phyloP scores from a whole-genome alignment of 768 basidiomycete species.

The Hygrocybe punicea region DNA sequence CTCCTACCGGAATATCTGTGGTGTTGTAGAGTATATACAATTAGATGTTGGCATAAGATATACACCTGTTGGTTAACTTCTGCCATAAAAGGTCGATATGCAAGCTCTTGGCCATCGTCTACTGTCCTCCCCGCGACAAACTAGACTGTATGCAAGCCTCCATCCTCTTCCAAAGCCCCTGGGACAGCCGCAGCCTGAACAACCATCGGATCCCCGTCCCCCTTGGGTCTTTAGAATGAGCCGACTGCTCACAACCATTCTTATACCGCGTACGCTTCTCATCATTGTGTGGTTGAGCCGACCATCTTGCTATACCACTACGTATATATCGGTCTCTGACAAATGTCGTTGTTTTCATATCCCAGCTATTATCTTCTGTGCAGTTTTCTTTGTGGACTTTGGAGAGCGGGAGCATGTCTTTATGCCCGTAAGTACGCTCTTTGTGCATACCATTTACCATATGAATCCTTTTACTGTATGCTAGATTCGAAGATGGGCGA shows the following conservation, averaged over 20 bases:
- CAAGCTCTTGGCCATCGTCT: not conserved
- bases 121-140: not conserved
- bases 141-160: not conserved
- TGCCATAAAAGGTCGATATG: no score
- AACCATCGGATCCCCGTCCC: slow-evolving; percentile 49
- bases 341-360: not conserved
- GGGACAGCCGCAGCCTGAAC: not conserved
- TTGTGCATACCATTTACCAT: not conserved
- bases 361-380: slow-evolving; percentile 54
- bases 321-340: not conserved
- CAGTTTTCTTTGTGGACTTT: slow-evolving; percentile 61
- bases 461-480: slow-evolving; percentile 1
- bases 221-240: slow-evolving; percentile 57
- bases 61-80: no score
- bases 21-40: no score
- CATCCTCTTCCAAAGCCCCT: not conserved
- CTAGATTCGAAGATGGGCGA: slow-evolving; percentile 63
- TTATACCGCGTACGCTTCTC: slow-evolving; percentile 50
- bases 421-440: slow-evolving; percentile 48
- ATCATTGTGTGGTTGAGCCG: not conserved
- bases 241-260: slow-evolving; percentile 48
- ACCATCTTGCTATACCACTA: not conserved
- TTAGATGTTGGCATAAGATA: no score
- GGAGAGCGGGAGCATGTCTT: slow-evolving; percentile 72
- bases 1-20: no score